Conservation (phyloP, 2,329 filamentous ascomycete species). For the Aquanectria penicillioides region DNA sequence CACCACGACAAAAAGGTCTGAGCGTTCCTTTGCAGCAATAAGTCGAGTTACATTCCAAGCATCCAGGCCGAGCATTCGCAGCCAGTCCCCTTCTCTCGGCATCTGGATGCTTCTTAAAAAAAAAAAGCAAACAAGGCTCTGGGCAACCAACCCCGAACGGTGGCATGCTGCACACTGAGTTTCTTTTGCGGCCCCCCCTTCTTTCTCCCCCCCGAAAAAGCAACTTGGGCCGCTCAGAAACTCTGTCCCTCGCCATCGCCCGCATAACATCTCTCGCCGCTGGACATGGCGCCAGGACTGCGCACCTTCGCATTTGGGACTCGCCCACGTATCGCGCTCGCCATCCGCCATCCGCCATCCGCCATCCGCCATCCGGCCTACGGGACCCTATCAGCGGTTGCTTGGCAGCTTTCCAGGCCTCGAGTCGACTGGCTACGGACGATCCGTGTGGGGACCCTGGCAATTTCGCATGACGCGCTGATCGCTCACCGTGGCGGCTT, state of each 20-base stretch:
- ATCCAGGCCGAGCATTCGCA: too few relatives aligned
- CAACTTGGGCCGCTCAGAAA: constrained; percentile 33
- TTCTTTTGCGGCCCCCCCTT: too few relatives aligned
- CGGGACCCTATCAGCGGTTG: constrained; percentile 17
- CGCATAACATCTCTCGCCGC: constrained; percentile 28
- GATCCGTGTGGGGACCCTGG: constrained; percentile 32
- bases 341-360: too few relatives aligned
- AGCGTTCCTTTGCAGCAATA: too few relatives aligned
- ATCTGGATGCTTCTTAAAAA: constrained; percentile 28
- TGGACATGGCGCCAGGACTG: constrained; percentile 12
- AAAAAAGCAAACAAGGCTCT: constrained; percentile 32
- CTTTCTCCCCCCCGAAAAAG: constrained; percentile 36
- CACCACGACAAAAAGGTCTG: too few relatives aligned
- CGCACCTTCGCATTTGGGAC: neutral
- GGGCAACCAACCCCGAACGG: constrained; percentile 5
- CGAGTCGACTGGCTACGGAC: constrained; percentile 19
- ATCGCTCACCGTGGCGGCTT: constrained; percentile 26
- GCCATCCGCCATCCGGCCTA: too few relatives aligned
- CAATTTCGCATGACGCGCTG: constrained; percentile 32
- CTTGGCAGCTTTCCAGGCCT: constrained; percentile 6
- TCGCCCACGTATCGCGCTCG: too few relatives aligned
- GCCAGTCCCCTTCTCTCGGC: too few relatives aligned
- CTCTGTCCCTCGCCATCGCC: constrained; percentile 28
- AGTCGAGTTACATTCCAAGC: too few relatives aligned
- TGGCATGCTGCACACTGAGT: neutral